A percentile compares a stretch with the other conserved stretches of the same genome.
These are phyloP conservation scores for Corymbia calophylla DNA, from an alignment of 441 rosid species.

Conservation along the genomic window DNA sequence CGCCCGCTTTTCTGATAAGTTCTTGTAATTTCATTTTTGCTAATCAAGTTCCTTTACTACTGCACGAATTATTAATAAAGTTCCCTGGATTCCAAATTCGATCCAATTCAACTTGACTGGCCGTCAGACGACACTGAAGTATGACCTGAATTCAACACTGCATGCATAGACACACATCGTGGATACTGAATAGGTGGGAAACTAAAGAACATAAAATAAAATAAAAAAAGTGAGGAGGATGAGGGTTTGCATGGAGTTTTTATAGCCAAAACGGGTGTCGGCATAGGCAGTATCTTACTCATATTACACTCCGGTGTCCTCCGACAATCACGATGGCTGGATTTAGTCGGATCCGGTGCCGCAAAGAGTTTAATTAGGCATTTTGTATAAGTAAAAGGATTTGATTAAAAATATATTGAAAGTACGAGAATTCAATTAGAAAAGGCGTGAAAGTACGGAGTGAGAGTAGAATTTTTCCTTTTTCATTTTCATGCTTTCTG, in stretches of 20 bases:
- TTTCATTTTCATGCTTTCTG: background rate
- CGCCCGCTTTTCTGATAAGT: too few relatives aligned
- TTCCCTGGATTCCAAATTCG: background rate
- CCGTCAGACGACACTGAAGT: background rate
- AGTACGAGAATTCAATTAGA: background rate
- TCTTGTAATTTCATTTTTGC: background rate
- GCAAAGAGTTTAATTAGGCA: fast-evolving
- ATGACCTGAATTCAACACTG: background rate
- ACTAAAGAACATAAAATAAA: fast-evolving
- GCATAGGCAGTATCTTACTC: background rate
- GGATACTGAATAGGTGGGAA: background rate
- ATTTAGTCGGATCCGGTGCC: background rate
- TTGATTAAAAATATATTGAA: background rate
- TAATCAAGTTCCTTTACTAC: background rate
- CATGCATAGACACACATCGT: background rate
- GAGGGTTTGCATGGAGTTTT: background rate
- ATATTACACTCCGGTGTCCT: background rate
- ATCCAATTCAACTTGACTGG: background rate
- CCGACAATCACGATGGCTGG: background rate
- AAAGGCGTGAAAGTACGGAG: background rate
- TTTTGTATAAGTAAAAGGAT: background rate
- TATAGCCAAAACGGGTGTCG: background rate
- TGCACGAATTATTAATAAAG: background rate
- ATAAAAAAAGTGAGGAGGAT: background rate
- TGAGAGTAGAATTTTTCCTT: background rate